Conservation (phyloP, 805 yeast species). For the Candida orba region DNA sequence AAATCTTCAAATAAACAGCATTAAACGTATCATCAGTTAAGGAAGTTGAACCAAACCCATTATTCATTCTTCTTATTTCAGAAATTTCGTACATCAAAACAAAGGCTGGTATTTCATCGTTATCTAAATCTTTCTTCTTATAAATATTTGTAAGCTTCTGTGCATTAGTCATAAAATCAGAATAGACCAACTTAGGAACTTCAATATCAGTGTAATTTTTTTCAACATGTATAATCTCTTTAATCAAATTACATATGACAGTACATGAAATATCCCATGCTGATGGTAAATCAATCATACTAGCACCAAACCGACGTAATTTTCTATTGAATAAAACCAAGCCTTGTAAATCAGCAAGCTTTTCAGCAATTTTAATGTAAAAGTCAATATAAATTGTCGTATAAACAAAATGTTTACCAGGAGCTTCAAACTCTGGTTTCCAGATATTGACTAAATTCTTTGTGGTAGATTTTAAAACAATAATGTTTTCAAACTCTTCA, state of each 20-base stretch:
- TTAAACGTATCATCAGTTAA: constrained; percentile 66
- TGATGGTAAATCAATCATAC: constrained; percentile 57
- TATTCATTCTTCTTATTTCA: constrained; percentile 65
- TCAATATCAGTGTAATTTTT: constrained; percentile 44
- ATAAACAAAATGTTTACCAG: constrained; percentile 87
- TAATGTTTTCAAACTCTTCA: constrained; percentile 54
- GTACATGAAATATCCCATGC: constrained; percentile 63
- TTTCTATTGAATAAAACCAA: constrained; percentile 60
- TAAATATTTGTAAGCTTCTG: constrained; percentile 23
- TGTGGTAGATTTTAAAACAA: constrained; percentile 58
- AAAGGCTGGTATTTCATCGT: constrained; percentile 31
- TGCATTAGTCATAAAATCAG: constrained; percentile 35
- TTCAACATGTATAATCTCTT: constrained; percentile 36
- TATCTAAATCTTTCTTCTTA: constrained; percentile 29
- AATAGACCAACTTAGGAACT: constrained; percentile 37
- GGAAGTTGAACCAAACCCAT: constrained; percentile 76
- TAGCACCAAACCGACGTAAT: constrained; percentile 69
- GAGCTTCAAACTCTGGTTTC: constrained; percentile 88
- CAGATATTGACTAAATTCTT: constrained; percentile 79
- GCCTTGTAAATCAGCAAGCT: constrained; percentile 48
- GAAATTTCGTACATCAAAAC: constrained; percentile 42
- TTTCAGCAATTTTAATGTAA: constrained; percentile 48
- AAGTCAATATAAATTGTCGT: constrained; percentile 62
- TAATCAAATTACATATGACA: constrained; percentile 43
- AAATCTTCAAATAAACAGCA: constrained; percentile 50